Evolutionary conservation across 805 yeast species (phyloP).

Genomic region (Spathaspora girioi): DNA sequence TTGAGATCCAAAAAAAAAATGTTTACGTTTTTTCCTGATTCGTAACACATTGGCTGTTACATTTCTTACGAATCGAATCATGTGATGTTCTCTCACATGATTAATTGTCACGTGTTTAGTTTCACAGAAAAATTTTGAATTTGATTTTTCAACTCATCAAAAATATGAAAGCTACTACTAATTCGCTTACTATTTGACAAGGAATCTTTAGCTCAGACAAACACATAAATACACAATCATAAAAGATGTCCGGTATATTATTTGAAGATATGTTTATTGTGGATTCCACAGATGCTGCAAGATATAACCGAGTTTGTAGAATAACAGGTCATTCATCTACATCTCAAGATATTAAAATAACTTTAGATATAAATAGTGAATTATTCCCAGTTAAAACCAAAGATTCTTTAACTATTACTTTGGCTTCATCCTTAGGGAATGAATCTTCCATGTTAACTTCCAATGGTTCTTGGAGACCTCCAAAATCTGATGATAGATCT

Average conservation of each 20-base stretch:
- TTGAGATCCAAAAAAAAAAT: not conserved
- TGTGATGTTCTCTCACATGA: not conserved
- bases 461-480: slow-evolving; percentile 77
- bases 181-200: not conserved
- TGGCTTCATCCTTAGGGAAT: slow-evolving; percentile 70
- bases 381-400: slow-evolving; percentile 77
- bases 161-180: not conserved
- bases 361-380: slow-evolving; percentile 88
- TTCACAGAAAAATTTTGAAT: not conserved
- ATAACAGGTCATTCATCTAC: slow-evolving; percentile 85
- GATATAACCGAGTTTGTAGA: slow-evolving; percentile 90
- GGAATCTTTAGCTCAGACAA: not conserved
- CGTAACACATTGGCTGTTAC: not conserved
- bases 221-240: slow-evolving; percentile 1
- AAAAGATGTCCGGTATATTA: slow-evolving; percentile 53
- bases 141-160: slow-evolving; percentile 5
- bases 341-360: slow-evolving; percentile 72
- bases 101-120: too few species aligned
- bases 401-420: slow-evolving; percentile 79
- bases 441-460: slow-evolving; percentile 43
- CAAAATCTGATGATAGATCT: slow-evolving; percentile 76
- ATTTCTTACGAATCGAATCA: not conserved
- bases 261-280: slow-evolving; percentile 92
- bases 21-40: not conserved
- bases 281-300: slow-evolving; percentile 77